These are phyloP conservation scores for Trypanosoma mega DNA, from an alignment of 208 protist genomes.

Conservation along the genomic window DNA sequence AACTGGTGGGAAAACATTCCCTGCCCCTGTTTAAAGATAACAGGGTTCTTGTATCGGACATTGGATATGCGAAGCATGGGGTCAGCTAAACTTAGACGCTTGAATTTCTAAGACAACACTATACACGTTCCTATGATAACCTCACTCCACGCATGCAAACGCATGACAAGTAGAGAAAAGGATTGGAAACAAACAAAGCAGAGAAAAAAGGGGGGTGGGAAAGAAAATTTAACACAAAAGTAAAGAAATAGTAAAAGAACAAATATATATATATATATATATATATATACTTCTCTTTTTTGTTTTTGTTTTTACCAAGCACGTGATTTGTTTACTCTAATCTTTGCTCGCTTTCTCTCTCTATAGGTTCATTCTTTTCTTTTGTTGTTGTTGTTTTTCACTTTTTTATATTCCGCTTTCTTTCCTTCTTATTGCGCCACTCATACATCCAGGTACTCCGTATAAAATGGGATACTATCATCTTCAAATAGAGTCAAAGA, in stretches of 20 bases:
- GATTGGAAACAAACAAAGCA: neutral
- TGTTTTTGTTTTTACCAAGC: conserved; percentile 21
- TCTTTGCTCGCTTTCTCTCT: no score
- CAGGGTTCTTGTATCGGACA: conserved; percentile 73
- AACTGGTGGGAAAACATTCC: conserved; percentile 92
- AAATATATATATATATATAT: conserved; percentile 4
- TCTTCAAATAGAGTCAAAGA: neutral
- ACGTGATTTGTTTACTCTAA: no score
- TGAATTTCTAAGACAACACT: no score
- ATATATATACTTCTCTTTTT: conserved; percentile 3
- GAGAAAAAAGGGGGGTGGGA: neutral
- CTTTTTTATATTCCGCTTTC: no score
- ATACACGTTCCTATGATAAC: neutral
- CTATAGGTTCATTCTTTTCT: no score
- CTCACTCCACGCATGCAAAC: neutral
- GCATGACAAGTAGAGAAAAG: neutral
- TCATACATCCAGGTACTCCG: no score
- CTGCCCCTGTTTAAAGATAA: conserved; percentile 90
- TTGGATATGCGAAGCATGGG: conserved; percentile 56
- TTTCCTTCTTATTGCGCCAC: no score
- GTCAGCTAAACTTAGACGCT: no score
- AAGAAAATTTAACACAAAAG: no score
- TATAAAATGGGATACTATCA: no score
- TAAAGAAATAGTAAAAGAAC: conserved; percentile 15
- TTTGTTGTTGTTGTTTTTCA: no score